phyloP scores from a whole-genome alignment of 2,329 filamentous ascomycete genomes.

The Sporothrix variecibatus region DNA sequence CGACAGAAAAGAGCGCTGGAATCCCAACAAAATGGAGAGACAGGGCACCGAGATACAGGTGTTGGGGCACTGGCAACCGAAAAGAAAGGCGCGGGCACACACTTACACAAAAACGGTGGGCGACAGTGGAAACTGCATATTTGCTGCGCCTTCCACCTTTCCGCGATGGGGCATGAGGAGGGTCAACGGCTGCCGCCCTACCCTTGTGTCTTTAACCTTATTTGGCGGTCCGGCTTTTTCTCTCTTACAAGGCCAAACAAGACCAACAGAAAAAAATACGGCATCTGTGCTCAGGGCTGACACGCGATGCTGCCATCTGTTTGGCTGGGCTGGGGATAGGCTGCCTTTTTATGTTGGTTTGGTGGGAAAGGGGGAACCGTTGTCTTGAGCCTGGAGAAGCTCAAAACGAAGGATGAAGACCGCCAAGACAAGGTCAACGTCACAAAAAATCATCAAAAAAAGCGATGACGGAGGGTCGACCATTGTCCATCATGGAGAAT shows the following conservation, averaged over 20 bases:
- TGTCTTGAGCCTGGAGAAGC: background rate
- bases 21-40: background rate
- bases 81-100: background rate
- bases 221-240: background rate
- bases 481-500: background rate
- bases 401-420: background rate
- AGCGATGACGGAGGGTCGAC: background rate
- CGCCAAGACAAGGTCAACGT: background rate
- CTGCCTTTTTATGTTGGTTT: background rate
- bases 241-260: background rate
- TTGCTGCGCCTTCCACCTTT: conserved; percentile 1
- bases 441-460: background rate
- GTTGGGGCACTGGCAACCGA: background rate
- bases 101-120: no score
- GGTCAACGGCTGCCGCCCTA: background rate
- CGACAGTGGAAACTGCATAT: no score
- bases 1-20: background rate
- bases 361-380: background rate
- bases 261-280: background rate
- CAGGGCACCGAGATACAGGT: background rate
- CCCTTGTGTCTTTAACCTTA: background rate
- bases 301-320: background rate
- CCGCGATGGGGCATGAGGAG: background rate
- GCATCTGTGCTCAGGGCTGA: conserved; percentile 6
- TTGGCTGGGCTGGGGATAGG: background rate